Evolutionary conservation across 1,139 yeast species (phyloP).

Genomic region (Zygosaccharomyces sapae): DNA sequence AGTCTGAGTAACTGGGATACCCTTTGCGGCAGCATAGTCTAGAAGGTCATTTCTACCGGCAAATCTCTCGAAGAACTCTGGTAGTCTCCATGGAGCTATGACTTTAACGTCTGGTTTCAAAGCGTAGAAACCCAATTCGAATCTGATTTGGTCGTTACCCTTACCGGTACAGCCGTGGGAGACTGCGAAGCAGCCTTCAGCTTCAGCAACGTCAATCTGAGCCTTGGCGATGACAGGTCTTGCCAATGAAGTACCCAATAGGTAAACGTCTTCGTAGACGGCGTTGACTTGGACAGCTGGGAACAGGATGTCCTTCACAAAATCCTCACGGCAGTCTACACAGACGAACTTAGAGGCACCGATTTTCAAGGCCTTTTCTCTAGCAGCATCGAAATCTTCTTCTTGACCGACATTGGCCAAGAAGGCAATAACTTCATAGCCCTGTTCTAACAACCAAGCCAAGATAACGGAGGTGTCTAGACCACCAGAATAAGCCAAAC

Average conservation of each 20-base stretch:
- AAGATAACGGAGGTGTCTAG: conserved; percentile 94
- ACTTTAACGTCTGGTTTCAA: conserved; percentile 94
- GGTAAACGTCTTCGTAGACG: conserved; percentile 92
- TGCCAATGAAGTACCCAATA: conserved; percentile 94
- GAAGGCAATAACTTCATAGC: conserved; percentile 96
- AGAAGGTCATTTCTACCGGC: conserved; percentile 96
- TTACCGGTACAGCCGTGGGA: conserved; percentile 99
- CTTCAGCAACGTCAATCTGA: conserved; percentile 92
- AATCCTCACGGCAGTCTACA: conserved; percentile 91
- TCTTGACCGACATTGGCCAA: conserved; percentile 98
- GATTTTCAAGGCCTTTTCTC: conserved; percentile 89
- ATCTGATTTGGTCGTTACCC: conserved; percentile 98
- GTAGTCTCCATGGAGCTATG: conserved; percentile 99
- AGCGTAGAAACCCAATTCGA: conserved; percentile 94
- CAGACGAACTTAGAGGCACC: conserved; percentile 96
- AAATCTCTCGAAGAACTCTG: conserved; percentile 87
- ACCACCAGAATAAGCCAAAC: conserved; percentile 99
- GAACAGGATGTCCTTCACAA: conserved; percentile 82
- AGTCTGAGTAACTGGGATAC: conserved; percentile 93
- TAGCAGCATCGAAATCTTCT: conserved; percentile 97
- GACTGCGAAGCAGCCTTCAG: conserved; percentile 97
- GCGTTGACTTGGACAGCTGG: conserved; percentile 98
- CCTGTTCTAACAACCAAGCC: conserved; percentile 97
- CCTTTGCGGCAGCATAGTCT: conserved; percentile 87
- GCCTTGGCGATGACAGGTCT: conserved; percentile 99